Evolutionary conservation across 140 eudicot genomes (phyloP).

Genomic region (Erigeron philadelphicus): DNA sequence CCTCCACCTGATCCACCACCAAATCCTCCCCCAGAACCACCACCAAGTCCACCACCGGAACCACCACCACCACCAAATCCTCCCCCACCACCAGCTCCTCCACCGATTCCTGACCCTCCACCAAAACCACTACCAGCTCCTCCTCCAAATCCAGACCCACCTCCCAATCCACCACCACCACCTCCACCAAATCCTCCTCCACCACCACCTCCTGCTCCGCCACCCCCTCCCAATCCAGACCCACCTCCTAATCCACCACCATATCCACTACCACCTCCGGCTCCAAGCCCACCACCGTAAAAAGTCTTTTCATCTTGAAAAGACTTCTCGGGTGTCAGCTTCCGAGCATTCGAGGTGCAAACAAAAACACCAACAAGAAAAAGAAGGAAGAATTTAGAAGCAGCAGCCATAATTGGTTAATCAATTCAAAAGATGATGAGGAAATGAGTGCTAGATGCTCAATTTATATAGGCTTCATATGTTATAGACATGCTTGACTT

Average conservation of each 20-base stretch:
- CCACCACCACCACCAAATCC: slow-evolving; percentile 32
- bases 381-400: slow-evolving; percentile 26
- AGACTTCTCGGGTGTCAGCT: slow-evolving; percentile 9
- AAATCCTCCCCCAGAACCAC: slow-evolving; percentile 25
- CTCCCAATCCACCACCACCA: slow-evolving; percentile 36
- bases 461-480: slow-evolving; percentile 19
- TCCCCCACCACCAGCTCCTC: slow-evolving; percentile 34
- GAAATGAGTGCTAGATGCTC: slow-evolving; percentile 9
- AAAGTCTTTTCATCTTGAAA: slow-evolving; percentile 29
- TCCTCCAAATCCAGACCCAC: slow-evolving; percentile 35
- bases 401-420: slow-evolving; percentile 20
- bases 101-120: slow-evolving; percentile 32
- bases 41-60: slow-evolving; percentile 34
- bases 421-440: slow-evolving; percentile 8
- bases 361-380: slow-evolving; percentile 30
- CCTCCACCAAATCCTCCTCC: slow-evolving; percentile 33
- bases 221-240: slow-evolving; percentile 30
- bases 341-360: slow-evolving; percentile 29
- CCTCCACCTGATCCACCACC: slow-evolving; percentile 35
- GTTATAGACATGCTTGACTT: slow-evolving; percentile 1
- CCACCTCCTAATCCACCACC: slow-evolving; percentile 31
- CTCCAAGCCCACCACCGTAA: slow-evolving; percentile 28
- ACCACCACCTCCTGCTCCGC: slow-evolving; percentile 32
- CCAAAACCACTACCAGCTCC: slow-evolving; percentile 36
- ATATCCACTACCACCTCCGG: slow-evolving; percentile 19